These are phyloP conservation scores for Malus orientalis DNA, from an alignment of 306 rosid genomes.

Conservation along the genomic window DNA sequence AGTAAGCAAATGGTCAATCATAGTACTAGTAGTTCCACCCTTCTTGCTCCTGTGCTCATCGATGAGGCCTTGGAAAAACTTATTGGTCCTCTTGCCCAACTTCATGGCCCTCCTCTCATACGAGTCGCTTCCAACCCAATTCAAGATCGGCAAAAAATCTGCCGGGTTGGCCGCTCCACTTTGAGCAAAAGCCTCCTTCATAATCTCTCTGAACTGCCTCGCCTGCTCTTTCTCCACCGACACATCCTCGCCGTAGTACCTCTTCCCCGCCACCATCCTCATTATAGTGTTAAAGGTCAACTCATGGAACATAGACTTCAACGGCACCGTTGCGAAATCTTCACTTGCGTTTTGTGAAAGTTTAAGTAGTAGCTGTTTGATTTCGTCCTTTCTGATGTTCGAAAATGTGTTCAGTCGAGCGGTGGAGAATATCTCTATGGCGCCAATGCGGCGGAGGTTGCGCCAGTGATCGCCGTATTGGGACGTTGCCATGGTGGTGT, in stretches of 20 bases:
- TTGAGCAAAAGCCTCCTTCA: not conserved
- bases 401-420: constrained; percentile 20
- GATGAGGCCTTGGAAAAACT: constrained; percentile 44
- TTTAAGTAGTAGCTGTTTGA: constrained; percentile 18
- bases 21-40: constrained; percentile 15
- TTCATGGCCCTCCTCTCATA: not conserved
- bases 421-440: constrained; percentile 50
- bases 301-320: constrained; percentile 27
- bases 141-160: not conserved
- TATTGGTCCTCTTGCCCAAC: not conserved
- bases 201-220: not conserved
- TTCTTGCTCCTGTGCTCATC: constrained; percentile 35
- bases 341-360: constrained; percentile 3
- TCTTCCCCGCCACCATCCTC: constrained; percentile 67
- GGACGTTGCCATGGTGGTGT: constrained; percentile 19
- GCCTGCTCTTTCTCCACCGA: not conserved
- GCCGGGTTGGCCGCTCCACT: not conserved
- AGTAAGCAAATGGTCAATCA: constrained; percentile 48
- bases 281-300: constrained; percentile 49
- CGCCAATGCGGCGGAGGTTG: constrained; percentile 59
- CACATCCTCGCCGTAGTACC: constrained; percentile 38
- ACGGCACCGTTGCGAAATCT: constrained; percentile 26
- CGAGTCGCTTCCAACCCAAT: constrained; percentile 6
- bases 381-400: constrained; percentile 38
- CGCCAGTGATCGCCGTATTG: constrained; percentile 79